Base-by-base conservation (phyloP, 768 basidiomycete species). In the Mycena capillaripes region DNA sequence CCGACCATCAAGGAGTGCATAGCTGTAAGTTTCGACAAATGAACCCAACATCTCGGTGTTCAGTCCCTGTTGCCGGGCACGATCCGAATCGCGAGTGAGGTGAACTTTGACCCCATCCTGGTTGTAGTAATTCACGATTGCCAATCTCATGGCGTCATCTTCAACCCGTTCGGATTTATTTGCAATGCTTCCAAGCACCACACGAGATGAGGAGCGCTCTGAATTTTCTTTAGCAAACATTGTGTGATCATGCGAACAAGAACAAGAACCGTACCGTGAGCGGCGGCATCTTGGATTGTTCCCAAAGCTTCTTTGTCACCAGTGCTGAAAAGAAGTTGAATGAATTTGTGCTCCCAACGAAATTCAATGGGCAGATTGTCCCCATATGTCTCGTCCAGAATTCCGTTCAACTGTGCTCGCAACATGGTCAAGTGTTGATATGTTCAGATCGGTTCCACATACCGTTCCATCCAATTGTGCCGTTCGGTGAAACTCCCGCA, bases 401-500 rank as follows among this genome's bases (percentile, higher is more conserved):
- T 50, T 50, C 48, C 19, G n/a, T 50, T n/a, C 9, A n/a, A 11
- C 23, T 50, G 9, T 10, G 48, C n/a, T n/a, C 48, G 10, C 10
- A 10, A 10, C n/a, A 21, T n/a, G 19, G n/a, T 50, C 19, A 23
- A 23, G n/a, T 11, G n/a, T 23, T 4, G 8, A n/a, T n/a, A 8
- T 3, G 7, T 5, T n/a, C 2, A n/a, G 48, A 25, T n/a, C 10
- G 10, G 10, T 23, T 21, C 10, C 23, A 58, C 69, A 17, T 59
- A 79, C 79, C 56, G 74, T 44, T n/a, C 56, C 50, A 3, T 70
- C 61, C 3, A 79, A 17, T 14, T 55, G 42, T 6, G 69, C 25
- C 34, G 50, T 64, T 11, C 77, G 71, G 21, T 69, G 40, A 56
- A 78, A 81, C 32, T 77, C 75, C 2, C 81, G 68, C 73, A 81